A percentile compares a stretch with the other conserved stretches of the same genome.
Conservation (phyloP, 2,329 filamentous ascomycete genomes). For the Colletotrichum higginsianum region DNA sequence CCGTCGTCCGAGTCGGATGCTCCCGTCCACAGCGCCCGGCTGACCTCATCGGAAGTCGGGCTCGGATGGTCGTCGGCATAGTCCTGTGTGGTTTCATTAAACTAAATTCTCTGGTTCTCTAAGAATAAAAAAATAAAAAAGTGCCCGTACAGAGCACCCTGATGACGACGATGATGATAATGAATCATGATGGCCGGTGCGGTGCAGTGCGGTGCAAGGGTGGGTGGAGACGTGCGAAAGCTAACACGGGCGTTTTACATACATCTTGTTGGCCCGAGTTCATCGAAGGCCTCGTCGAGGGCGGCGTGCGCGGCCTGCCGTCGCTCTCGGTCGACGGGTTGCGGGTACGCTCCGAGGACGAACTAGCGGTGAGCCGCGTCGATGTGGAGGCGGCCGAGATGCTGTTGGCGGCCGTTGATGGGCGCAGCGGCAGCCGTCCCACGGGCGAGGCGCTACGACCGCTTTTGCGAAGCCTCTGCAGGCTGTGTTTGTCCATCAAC, state of each 20-base stretch:
- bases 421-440: constrained; percentile 27
- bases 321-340: constrained; percentile 31
- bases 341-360: constrained; percentile 39
- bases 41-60: constrained; percentile 39
- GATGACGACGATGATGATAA: too few species aligned
- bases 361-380: constrained; percentile 43
- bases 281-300: constrained; percentile 38
- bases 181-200: too few species aligned
- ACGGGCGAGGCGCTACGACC: constrained; percentile 23
- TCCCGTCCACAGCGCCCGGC: constrained; percentile 30
- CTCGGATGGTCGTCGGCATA: constrained; percentile 34
- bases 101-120: not conserved
- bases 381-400: constrained; percentile 39
- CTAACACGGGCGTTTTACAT: not conserved
- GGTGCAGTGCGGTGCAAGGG: too few species aligned
- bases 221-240: too few species aligned
- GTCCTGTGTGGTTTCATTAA: constrained; percentile 2
- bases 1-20: constrained; percentile 36
- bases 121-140: too few species aligned
- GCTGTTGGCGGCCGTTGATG: constrained; percentile 38
- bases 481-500: constrained; percentile 37
- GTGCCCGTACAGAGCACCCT: too few species aligned
- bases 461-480: constrained; percentile 21
- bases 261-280: constrained; percentile 25
- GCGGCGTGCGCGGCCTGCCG: constrained; percentile 35